Evolutionary conservation across 78 protist species (phyloP).

Genomic region (Tieghemostelium lacteum): DNA sequence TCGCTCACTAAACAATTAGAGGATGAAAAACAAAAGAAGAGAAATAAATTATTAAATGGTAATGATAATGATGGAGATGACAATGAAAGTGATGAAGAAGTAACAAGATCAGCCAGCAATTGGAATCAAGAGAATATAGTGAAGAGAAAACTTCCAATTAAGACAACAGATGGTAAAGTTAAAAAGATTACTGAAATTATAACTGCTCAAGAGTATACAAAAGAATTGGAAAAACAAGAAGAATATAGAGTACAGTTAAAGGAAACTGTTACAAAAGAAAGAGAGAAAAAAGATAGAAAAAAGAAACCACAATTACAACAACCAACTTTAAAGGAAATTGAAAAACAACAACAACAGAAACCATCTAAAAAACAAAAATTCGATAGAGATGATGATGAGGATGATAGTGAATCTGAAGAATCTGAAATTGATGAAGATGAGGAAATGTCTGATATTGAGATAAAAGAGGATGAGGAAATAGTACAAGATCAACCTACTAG

Average conservation of each 20-base stretch:
- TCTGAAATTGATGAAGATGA: constrained; percentile 7
- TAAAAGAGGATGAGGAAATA: neutral
- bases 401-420: constrained; percentile 3
- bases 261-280: constrained; percentile 26
- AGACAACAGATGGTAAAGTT: constrained; percentile 44
- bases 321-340: neutral
- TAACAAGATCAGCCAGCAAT: neutral
- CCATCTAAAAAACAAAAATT: neutral
- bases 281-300: neutral
- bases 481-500: neutral
- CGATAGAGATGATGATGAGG: constrained; percentile 12
- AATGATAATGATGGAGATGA: constrained; percentile 16
- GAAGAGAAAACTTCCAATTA: constrained; percentile 51
- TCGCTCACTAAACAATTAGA: too few species aligned
- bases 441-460: neutral
- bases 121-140: constrained; percentile 37
- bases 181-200: constrained; percentile 26
- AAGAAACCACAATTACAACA: neutral
- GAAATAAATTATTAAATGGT: too few species aligned
- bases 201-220: constrained; percentile 15
- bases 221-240: constrained; percentile 4
- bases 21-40: too few species aligned
- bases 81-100: neutral
- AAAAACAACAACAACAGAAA: constrained; percentile 8
- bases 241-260: neutral